Percentiles rank a stretch among this genome's conserved stretches.
Conservation (phyloP, 2,329 filamentous ascomycete genomes). For the Paecilomyces formosus region DNA sequence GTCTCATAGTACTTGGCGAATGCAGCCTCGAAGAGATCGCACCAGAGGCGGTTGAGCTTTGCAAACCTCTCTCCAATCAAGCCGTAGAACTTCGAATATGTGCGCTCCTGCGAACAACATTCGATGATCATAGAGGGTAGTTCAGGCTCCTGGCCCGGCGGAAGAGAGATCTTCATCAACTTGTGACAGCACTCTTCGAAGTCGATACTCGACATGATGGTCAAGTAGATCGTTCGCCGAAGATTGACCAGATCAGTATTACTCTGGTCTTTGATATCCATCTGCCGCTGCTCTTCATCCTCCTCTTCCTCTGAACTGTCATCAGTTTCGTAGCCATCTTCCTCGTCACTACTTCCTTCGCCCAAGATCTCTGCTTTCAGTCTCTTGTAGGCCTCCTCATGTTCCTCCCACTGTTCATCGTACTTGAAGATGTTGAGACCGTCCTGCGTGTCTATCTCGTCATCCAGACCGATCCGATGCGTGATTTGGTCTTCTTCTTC, state of each 20-base stretch:
- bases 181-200: conserved; percentile 98
- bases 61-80: conserved; percentile 90
- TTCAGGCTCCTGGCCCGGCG: conserved; percentile 78
- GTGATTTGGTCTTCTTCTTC: conserved; percentile 99
- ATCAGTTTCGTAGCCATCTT: conserved; percentile 57
- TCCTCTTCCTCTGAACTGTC: conserved; percentile 64
- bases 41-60: conserved; percentile 93
- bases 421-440: conserved; percentile 92
- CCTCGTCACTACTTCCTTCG: conserved; percentile 75
- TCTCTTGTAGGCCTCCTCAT: conserved; percentile 83
- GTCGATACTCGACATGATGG: conserved; percentile 92
- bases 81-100: conserved; percentile 96
- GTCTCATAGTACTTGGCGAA: conserved; percentile 95
- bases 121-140: conserved; percentile 96
- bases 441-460: conserved; percentile 77
- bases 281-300: conserved; percentile 67
- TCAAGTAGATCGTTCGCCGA: conserved; percentile 89
- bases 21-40: conserved; percentile 79
- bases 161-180: conserved; percentile 87
- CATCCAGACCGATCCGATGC: conserved; percentile 74
- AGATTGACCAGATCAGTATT: conserved; percentile 94
- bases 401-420: conserved; percentile 80
- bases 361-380: conserved; percentile 91
- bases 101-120: conserved; percentile 92
- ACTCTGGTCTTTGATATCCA: conserved; percentile 97